These are phyloP conservation scores for Fusarium nelsonii DNA, from an alignment of 2,329 filamentous ascomycete species.

Conservation along the genomic window DNA sequence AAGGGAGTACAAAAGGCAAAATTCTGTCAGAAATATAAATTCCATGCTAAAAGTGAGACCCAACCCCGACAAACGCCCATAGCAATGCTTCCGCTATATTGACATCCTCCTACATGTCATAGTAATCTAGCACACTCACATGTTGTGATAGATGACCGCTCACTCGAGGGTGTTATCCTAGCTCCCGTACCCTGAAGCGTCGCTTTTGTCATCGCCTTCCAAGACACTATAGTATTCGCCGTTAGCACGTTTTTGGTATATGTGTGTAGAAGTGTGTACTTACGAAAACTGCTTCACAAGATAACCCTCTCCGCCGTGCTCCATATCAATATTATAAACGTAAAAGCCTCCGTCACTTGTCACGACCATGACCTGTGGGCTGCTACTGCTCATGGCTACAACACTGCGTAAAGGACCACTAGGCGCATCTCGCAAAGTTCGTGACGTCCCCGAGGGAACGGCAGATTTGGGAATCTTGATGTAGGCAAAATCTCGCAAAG, in stretches of 20 bases:
- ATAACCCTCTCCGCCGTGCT: slow-evolving; percentile 91
- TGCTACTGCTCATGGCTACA: slow-evolving; percentile 96
- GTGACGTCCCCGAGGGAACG: slow-evolving; percentile 31
- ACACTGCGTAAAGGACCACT: slow-evolving; percentile 79
- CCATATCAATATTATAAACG: slow-evolving; percentile 94
- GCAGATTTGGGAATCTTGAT: slow-evolving; percentile 84
- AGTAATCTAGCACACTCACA: not conserved
- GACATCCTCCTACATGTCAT: not conserved
- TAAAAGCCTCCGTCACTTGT: slow-evolving; percentile 96
- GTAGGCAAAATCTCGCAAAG: slow-evolving; percentile 93
- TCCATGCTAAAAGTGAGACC: not conserved
- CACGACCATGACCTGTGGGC: slow-evolving; percentile 97
- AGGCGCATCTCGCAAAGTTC: slow-evolving; percentile 50
- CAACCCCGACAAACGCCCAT: slow-evolving; percentile 29
- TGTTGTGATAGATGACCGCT: not conserved
- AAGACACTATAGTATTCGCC: slow-evolving; percentile 58
- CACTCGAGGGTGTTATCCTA: slow-evolving; percentile 22
- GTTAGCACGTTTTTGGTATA: not conserved
- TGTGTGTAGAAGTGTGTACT: slow-evolving; percentile 55
- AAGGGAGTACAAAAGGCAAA: not conserved
- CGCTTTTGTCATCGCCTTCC: slow-evolving; percentile 67
- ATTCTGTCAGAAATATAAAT: not conserved
- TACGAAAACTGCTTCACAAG: slow-evolving; percentile 94
- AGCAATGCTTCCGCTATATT: slow-evolving; percentile 28
- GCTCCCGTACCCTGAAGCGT: slow-evolving; percentile 60